A percentile compares a stretch with the other conserved stretches of the same genome.
Evolutionary conservation across 139 green algal genomes (phyloP).

Genomic region (Pseudopediastrum boryanum): DNA sequence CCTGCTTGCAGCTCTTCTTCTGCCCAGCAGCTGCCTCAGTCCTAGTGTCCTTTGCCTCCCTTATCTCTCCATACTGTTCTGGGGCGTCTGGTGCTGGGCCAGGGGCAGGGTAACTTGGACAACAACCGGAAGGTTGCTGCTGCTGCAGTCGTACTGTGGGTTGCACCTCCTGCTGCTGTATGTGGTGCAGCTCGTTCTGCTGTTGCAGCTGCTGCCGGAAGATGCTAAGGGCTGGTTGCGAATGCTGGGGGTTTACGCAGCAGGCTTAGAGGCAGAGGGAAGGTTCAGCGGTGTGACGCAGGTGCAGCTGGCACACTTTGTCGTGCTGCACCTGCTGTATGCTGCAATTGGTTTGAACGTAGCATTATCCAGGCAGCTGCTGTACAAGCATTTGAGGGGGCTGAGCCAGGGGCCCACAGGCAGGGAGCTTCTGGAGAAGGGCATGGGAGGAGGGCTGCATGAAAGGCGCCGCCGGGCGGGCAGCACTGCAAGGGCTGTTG

Average conservation of each 20-base stretch:
- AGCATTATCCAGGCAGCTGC: constrained; percentile 11
- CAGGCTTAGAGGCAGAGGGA: not conserved
- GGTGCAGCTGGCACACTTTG: constrained; percentile 13
- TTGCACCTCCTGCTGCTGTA: constrained; percentile 30
- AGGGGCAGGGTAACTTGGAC: not conserved
- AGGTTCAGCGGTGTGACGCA: not conserved
- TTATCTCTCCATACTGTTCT: constrained; percentile 16
- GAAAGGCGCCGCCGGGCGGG: not conserved
- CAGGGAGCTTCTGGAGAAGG: constrained; percentile 1
- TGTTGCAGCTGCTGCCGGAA: not conserved
- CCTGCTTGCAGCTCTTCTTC: not conserved
- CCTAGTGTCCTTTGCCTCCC: too few relatives aligned
- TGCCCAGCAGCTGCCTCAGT: not conserved
- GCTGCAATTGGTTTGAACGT: constrained; percentile 2
- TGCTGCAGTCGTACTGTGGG: constrained; percentile 10
- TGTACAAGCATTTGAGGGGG: constrained; percentile 20
- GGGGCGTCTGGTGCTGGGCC: constrained; percentile 13
- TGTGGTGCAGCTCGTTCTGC: constrained; percentile 9
- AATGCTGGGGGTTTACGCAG: constrained; percentile 2
- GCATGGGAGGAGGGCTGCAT: not conserved
- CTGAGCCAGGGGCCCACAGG: not conserved
- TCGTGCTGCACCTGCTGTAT: constrained; percentile 19
- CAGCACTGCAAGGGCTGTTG: not conserved
- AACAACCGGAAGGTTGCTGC: not conserved
- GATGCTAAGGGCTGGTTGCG: not conserved